Evolutionary conservation across 1,284 basidiomycete genomes (phyloP), one percentile per base, ranked within the genome.

Genomic region (Cutaneotrichosporon sp.): DNA sequence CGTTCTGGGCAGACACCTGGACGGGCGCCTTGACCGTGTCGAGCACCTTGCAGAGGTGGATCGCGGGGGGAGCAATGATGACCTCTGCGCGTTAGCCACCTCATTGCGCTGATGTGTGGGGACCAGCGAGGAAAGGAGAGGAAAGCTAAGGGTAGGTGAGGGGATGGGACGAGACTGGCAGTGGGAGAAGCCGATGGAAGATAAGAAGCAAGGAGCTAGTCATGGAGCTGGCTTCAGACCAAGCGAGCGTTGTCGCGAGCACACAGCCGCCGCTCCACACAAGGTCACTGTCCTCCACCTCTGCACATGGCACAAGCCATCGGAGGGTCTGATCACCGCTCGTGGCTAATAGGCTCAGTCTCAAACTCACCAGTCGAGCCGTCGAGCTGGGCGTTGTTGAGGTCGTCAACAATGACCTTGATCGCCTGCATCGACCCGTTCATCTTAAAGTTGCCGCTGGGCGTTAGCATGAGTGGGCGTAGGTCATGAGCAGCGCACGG

Each of bases 401-500:
- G 82, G 61, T 82, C 75, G 58, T 86, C 80, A 71, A 91, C 82
- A 72, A 97, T 85, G 58, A 82, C 81, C 72, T 83, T 82, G 80
- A 90, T 88, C 71, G 86, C 84, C 70, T 86, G 84, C 69, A 83
- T 82, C 53, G 88, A 86, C 65, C 84, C 84, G 84, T 97, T 97
- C 88, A 95, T 89, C 84, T 97, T 97, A 86, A 95, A 96, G 87
- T 97, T 97, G 51, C 83, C 92, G 73, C 93, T 94, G 73, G 91
- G 91, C 91, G 58, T 69, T 38, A 62, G 61, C 40, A 4, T 16
- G 32, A 31, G 16, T n/a, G 5, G 22, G 16, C 9, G 57, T 50
- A 18, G 8, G 22, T 5, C 13, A 4, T 4, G 49, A 60, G 46
- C 50, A 13, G 31, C 55, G 38, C 56, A 31, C 13, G 40, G 8